Evolutionary conservation across 352 stramenopile species (phyloP), one percentile per base, ranked within the genome.

Genomic region (Pythium biforme): DNA sequence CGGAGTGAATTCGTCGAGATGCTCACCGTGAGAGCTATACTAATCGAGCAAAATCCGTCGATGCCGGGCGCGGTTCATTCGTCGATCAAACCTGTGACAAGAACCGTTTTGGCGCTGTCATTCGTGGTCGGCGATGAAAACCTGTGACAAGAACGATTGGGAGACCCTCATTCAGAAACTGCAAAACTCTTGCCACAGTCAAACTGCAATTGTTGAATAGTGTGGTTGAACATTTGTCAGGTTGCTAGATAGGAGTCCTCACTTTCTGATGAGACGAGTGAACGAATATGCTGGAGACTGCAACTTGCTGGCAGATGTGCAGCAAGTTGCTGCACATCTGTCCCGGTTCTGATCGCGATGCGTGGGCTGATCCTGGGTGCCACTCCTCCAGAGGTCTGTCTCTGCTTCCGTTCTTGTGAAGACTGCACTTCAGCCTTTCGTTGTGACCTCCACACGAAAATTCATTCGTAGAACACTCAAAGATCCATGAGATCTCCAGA

Each of bases 311-410:
- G n/a, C n/a, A n/a, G n/a, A n/a, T n/a, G n/a, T n/a, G n/a, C n/a
- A n/a, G 37, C 37, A 26, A 51, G 11, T 29, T 45, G 12, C 22
- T 41, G 22, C n/a, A 26, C 29, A 29, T 31, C 15, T 62, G 55
- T 31, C 45, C 46, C 53, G 47, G 34, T 64, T 64, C 46, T 58
- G 58, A 53, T 58, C 37, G 37, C 12, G 34, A 37, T 50, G 58
- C 49, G 58, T 64, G 57, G 48, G 37, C 49, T 57, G 58, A 58
- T 57, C 48, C 33, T 20, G 3, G 2, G 31, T 64, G 37, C 58
- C 20, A 64, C 58, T 64, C 58, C 58, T 64, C 48, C 8, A 9
- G 10, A 10, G 58, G 58, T 64, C 58, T 64, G 58, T 64, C 58
- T 64, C 58, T 64, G 48, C 10, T 31, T 64, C 58, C 20, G 34